Conservation (phyloP, 2,329 filamentous ascomycete genomes). For the Penicillium sp. region DNA sequence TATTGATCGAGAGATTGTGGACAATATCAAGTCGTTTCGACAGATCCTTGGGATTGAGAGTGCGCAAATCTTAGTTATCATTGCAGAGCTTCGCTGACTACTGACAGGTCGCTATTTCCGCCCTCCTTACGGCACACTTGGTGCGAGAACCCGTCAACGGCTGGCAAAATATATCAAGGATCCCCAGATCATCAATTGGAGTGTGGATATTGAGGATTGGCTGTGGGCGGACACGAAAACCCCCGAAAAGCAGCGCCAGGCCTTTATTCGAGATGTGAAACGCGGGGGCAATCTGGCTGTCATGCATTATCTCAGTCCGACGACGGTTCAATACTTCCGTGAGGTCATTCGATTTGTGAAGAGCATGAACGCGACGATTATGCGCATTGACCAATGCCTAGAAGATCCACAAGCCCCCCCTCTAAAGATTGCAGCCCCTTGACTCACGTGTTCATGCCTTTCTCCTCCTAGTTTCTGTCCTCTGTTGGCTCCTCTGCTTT, state of each 20-base stretch:
- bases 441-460: too few relatives aligned
- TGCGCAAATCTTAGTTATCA: too few relatives aligned
- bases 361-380: conserved; percentile 54
- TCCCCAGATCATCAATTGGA: conserved; percentile 58
- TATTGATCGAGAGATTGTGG: too few relatives aligned
- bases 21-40: conserved; percentile 30
- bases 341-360: conserved; percentile 59
- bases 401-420: conserved; percentile 47
- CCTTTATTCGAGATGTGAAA: conserved; percentile 55
- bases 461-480: too few relatives aligned
- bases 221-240: conserved; percentile 54
- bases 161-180: conserved; percentile 46
- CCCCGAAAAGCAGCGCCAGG: conserved; percentile 58
- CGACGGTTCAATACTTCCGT: conserved; percentile 55
- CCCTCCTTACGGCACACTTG: conserved; percentile 60
- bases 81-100: too few relatives aligned
- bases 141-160: conserved; percentile 56
- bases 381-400: conserved; percentile 60
- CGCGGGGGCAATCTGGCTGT: conserved; percentile 58
- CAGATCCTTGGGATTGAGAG: too few relatives aligned
- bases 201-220: conserved; percentile 64
- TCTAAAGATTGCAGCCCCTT: conserved; percentile 4
- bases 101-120: conserved; percentile 52
- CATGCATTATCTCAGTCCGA: conserved; percentile 59
- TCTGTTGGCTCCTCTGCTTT: too few relatives aligned